Evolutionary conservation across 371 early-diverging fungal species (phyloP).

Genomic region (Amoeboaphelidium protococcarum): DNA sequence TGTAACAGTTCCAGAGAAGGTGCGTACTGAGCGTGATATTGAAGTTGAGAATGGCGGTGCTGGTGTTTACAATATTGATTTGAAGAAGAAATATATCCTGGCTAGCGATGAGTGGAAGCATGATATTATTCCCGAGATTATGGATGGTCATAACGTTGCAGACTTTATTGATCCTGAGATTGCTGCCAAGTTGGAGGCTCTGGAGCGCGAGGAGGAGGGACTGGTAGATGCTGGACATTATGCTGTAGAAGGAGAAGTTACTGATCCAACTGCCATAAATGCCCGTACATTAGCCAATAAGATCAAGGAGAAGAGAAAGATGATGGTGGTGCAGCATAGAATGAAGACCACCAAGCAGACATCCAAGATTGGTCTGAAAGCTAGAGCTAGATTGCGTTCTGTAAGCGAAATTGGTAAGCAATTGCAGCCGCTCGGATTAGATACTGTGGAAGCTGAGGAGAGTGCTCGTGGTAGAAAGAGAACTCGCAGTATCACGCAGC

Average conservation of each 20-base stretch:
- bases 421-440: background rate
- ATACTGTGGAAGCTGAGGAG: background rate
- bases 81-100: slow-evolving; percentile 57
- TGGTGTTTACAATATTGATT: slow-evolving; percentile 78
- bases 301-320: slow-evolving; percentile 55
- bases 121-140: slow-evolving; percentile 96
- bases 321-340: slow-evolving; percentile 45
- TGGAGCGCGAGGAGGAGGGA: slow-evolving; percentile 91
- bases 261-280: background rate
- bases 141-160: slow-evolving; percentile 97
- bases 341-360: slow-evolving; percentile 37
- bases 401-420: background rate
- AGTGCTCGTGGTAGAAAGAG: background rate
- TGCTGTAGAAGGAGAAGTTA: slow-evolving; percentile 5
- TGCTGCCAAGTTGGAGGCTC: slow-evolving; percentile 71
- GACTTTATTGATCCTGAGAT: slow-evolving; percentile 98
- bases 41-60: slow-evolving; percentile 77
- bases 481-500: background rate
- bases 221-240: slow-evolving; percentile 78
- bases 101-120: slow-evolving; percentile 82
- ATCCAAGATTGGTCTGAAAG: slow-evolving; percentile 13
- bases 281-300: slow-evolving; percentile 46
- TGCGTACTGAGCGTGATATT: slow-evolving; percentile 57
- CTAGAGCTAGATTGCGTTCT: background rate
- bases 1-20: no score